Percentiles rank a stretch among this genome's conserved stretches.
Evolutionary conservation across 1,284 basidiomycete species (phyloP).

Genomic region (Tilletia caries): DNA sequence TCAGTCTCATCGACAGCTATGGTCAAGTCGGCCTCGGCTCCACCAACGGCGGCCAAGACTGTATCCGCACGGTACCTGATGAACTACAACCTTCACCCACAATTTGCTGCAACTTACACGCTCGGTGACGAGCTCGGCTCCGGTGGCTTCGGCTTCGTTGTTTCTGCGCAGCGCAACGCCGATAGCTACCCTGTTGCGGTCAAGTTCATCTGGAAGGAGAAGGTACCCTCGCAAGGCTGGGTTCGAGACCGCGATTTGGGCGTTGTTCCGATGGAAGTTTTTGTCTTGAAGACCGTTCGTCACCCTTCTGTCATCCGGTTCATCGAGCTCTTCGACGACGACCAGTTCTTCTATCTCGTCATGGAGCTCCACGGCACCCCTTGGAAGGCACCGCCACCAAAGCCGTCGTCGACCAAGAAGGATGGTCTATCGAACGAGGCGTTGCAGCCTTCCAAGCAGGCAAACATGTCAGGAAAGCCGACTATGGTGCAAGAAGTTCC

Average conservation of each 20-base stretch:
- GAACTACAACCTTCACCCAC: slow-evolving; percentile 63
- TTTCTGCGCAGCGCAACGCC: slow-evolving; percentile 45
- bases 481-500: neutral
- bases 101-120: slow-evolving; percentile 67
- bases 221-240: slow-evolving; percentile 76
- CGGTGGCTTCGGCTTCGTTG: slow-evolving; percentile 87
- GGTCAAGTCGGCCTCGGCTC: slow-evolving; percentile 42
- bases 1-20: slow-evolving; percentile 64
- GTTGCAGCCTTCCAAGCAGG: neutral
- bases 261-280: slow-evolving; percentile 72
- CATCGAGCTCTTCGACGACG: slow-evolving; percentile 77
- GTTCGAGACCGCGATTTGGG: slow-evolving; percentile 61
- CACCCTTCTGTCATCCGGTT: slow-evolving; percentile 79
- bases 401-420: neutral
- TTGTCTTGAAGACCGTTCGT: slow-evolving; percentile 69
- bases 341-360: slow-evolving; percentile 79
- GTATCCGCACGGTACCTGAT: slow-evolving; percentile 37
- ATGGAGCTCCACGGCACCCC: slow-evolving; percentile 88
- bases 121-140: slow-evolving; percentile 72
- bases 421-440: neutral
- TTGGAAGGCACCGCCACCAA: slow-evolving; percentile 59
- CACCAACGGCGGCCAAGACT: slow-evolving; percentile 31
- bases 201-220: slow-evolving; percentile 85
- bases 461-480: neutral
- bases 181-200: slow-evolving; percentile 74